phyloP scores from a whole-genome alignment of 1,284 basidiomycete genomes.

The Mycosarcoma maydis region DNA sequence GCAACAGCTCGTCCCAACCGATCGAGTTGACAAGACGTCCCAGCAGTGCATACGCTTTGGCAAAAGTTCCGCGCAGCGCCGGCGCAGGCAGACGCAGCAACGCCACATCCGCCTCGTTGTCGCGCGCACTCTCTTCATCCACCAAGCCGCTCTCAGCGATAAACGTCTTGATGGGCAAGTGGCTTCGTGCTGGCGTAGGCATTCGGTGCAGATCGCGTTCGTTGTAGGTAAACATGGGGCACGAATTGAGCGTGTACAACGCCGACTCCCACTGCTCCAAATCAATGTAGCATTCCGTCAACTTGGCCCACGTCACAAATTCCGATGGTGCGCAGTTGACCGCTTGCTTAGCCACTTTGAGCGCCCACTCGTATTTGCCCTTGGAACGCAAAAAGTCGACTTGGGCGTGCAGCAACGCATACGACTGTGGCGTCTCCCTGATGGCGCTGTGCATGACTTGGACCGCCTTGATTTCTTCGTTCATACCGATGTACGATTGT shows the following conservation, averaged over 20 bases:
- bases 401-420: conserved; percentile 91
- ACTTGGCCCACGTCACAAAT: conserved; percentile 97
- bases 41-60: conserved; percentile 89
- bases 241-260: conserved; percentile 93
- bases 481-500: conserved; percentile 94
- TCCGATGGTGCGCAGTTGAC: conserved; percentile 98
- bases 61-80: conserved; percentile 92
- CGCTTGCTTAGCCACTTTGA: conserved; percentile 87
- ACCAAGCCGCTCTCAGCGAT: conserved; percentile 78
- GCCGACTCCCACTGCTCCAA: conserved; percentile 85
- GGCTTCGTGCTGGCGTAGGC: conserved; percentile 82
- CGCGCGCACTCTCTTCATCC: conserved; percentile 74
- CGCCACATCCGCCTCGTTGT: conserved; percentile 94
- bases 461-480: conserved; percentile 94
- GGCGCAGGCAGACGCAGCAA: conserved; percentile 92
- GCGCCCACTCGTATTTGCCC: conserved; percentile 78
- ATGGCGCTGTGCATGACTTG: conserved; percentile 90
- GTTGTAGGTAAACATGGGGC: conserved; percentile 99
- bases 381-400: conserved; percentile 91
- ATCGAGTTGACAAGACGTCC: conserved; percentile 89
- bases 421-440: conserved; percentile 85
- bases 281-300: conserved; percentile 93
- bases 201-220: conserved; percentile 91
- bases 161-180: conserved; percentile 84
- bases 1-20: conserved; percentile 97